phyloP scores from a whole-genome alignment of 345 rosid species.

The Pugionium dolabratum region DNA sequence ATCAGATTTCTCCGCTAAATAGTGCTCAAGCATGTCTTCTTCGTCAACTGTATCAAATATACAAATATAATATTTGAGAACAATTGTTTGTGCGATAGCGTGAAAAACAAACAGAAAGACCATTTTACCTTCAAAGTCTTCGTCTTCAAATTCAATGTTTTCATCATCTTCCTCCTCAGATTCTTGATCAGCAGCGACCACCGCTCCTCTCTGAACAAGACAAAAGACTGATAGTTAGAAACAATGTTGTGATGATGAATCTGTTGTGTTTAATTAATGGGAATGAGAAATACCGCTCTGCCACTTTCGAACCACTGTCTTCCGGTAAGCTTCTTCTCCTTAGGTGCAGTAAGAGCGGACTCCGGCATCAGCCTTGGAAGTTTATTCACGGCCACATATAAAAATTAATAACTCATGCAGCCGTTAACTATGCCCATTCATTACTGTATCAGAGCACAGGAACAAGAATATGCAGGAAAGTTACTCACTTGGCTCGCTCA shows the following conservation, averaged over 20 bases:
- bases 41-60: slow-evolving; percentile 63
- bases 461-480: slow-evolving; percentile 9
- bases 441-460: slow-evolving; percentile 2
- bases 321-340: slow-evolving; percentile 88
- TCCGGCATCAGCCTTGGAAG: slow-evolving; percentile 84
- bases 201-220: slow-evolving; percentile 71
- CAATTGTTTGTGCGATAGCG: not conserved
- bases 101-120: slow-evolving; percentile 13
- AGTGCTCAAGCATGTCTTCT: slow-evolving; percentile 94
- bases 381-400: slow-evolving; percentile 7
- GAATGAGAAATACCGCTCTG: slow-evolving; percentile 54
- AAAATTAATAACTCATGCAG: slow-evolving; percentile 13
- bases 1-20: slow-evolving; percentile 86
- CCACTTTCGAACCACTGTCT: slow-evolving; percentile 98
- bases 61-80: slow-evolving; percentile 14
- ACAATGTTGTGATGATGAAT: slow-evolving; percentile 10
- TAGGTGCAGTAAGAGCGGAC: slow-evolving; percentile 68
- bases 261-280: not conserved
- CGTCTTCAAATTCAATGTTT: slow-evolving; percentile 85
- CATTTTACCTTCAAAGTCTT: slow-evolving; percentile 82
- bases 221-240: slow-evolving; percentile 4
- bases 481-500: slow-evolving; percentile 93
- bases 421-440: not conserved
- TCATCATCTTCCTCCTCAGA: slow-evolving; percentile 82
- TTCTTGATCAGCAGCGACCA: slow-evolving; percentile 51